Percentiles rank a stretch among this genome's conserved stretches.
Evolutionary conservation across 805 yeast species (phyloP).

Genomic region (Starmerella roubikii): DNA sequence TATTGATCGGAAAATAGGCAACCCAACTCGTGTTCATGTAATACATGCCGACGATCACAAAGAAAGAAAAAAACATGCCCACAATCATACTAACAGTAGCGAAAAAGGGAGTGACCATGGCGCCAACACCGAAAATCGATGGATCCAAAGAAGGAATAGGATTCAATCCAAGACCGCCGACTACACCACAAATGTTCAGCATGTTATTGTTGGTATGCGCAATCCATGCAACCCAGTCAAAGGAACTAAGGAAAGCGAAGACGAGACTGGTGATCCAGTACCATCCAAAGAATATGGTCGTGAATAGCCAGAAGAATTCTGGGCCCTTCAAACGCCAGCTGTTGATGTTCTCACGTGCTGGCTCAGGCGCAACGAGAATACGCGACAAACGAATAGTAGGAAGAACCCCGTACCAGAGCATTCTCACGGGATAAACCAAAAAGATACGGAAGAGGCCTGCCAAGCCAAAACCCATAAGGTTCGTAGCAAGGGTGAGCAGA

Average conservation of each 20-base stretch:
- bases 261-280: constrained; percentile 57
- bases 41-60: constrained; percentile 25
- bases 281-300: constrained; percentile 37
- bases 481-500: constrained; percentile 39
- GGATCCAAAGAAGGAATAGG: constrained; percentile 38
- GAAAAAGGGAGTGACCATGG: constrained; percentile 5
- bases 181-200: constrained; percentile 49
- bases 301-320: constrained; percentile 34
- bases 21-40: constrained; percentile 40
- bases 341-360: constrained; percentile 33
- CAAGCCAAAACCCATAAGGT: constrained; percentile 52
- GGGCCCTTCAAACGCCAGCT: constrained; percentile 49
- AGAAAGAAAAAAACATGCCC: constrained; percentile 29
- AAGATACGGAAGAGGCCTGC: constrained; percentile 52
- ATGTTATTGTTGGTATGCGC: constrained; percentile 40
- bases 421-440: constrained; percentile 37
- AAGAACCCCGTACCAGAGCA: constrained; percentile 41
- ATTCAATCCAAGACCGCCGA: constrained; percentile 33
- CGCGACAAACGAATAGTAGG: constrained; percentile 38
- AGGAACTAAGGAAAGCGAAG: constrained; percentile 45
- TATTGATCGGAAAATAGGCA: constrained; percentile 39
- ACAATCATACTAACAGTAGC: constrained; percentile 15
- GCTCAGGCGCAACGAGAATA: constrained; percentile 32
- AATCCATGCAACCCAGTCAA: constrained; percentile 50
- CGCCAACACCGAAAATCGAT: constrained; percentile 17